Evolutionary conservation across 768 basidiomycete species (phyloP).

Genomic region (Chalciporus chontae): DNA sequence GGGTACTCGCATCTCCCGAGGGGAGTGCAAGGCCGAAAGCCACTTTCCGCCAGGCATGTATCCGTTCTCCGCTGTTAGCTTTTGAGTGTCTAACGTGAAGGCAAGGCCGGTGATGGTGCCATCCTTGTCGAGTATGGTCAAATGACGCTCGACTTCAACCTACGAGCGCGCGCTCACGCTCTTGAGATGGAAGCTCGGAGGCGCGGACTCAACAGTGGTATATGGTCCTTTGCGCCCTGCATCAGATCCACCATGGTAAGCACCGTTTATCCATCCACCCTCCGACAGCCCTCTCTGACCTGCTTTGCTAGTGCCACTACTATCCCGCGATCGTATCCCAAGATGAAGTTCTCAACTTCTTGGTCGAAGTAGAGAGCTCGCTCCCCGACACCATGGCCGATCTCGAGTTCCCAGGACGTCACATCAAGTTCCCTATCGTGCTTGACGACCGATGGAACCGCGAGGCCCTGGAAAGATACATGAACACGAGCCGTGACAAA

Average conservation of each 20-base stretch:
- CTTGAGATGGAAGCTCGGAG: conserved; percentile 41
- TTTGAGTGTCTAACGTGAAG: background rate
- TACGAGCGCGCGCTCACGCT: conserved; percentile 57
- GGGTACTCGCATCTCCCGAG: background rate
- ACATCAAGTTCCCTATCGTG: conserved; percentile 58
- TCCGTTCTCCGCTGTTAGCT: background rate
- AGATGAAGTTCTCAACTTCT: conserved; percentile 36
- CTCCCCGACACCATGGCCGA: conserved; percentile 40
- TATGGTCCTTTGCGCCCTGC: conserved; percentile 46
- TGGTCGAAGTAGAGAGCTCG: conserved; percentile 36
- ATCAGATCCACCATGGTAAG: conserved; percentile 58
- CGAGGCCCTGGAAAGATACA: conserved; percentile 56
- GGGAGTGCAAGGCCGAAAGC: conserved; percentile 30
- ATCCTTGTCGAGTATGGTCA: conserved; percentile 63
- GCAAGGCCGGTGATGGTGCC: conserved; percentile 59
- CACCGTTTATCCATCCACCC: background rate
- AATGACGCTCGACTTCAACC: conserved; percentile 48
- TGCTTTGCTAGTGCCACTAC: conserved; percentile 43
- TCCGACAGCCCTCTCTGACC: background rate
- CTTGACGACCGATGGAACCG: conserved; percentile 57
- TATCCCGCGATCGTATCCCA: conserved; percentile 44
- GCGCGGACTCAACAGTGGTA: conserved; percentile 28
- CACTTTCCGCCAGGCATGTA: conserved; percentile 51
- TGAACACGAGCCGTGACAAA: conserved; percentile 47
- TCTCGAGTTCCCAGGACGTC: conserved; percentile 47